phyloP scores from a whole-genome alignment of 805 yeast genomes.

The Sungouiella thailandica region DNA sequence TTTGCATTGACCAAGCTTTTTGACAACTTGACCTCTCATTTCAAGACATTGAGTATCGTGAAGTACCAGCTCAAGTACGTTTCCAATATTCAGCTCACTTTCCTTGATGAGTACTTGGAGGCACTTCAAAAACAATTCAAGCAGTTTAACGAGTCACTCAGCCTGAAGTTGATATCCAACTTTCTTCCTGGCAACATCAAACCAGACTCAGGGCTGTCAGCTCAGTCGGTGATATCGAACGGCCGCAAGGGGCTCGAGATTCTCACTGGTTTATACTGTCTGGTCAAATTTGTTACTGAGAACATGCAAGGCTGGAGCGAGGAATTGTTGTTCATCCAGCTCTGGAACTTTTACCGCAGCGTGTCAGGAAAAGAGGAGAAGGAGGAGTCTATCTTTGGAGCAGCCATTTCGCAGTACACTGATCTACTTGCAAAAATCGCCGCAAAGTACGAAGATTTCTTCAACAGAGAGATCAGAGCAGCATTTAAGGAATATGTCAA shows the following conservation, averaged over 20 bases:
- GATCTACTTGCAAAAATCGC: constrained; percentile 15
- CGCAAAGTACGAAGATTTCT: constrained; percentile 25
- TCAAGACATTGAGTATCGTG: constrained; percentile 44
- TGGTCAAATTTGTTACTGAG: constrained; percentile 24
- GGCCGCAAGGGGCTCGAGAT: constrained; percentile 23
- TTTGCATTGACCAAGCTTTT: constrained; percentile 51
- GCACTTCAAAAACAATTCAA: constrained; percentile 28
- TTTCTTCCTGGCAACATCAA: constrained; percentile 28
- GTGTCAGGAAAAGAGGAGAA: constrained; percentile 11
- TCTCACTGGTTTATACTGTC: constrained; percentile 32
- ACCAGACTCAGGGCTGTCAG: constrained; percentile 40
- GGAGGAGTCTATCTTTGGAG: constrained; percentile 28
- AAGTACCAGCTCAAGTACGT: constrained; percentile 51
- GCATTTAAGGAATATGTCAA: constrained; percentile 35
- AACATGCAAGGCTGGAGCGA: constrained; percentile 35
- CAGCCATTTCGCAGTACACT: constrained; percentile 19
- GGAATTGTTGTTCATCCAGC: constrained; percentile 35
- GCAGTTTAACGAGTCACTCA: constrained; percentile 36
- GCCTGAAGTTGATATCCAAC: constrained; percentile 27
- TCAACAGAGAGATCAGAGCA: constrained; percentile 27
- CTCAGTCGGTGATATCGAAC: constrained; percentile 94
- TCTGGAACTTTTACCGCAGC: constrained; percentile 31
- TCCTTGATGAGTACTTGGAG: constrained; percentile 49
- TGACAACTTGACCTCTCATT: constrained; percentile 52
- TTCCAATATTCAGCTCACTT: constrained; percentile 50